Evolutionary conservation across 1,284 basidiomycete species (phyloP), one percentile per base, ranked within the genome.

Genomic region (Leucoagaricus sp.): DNA sequence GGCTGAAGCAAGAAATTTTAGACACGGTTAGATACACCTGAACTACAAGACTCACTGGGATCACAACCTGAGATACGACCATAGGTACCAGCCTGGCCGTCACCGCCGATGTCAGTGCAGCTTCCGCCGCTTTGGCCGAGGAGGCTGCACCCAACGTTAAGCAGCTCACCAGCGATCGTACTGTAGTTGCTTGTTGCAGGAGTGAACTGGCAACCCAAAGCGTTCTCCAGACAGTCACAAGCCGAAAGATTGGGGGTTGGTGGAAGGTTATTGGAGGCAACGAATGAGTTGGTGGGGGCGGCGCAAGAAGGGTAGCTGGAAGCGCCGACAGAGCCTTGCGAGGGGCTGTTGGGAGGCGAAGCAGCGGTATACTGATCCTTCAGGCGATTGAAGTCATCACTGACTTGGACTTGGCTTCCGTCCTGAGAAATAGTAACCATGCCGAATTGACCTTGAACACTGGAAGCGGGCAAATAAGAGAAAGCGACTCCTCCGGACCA

Each of bases 401-500:
- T 79, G 29, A 78, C 75, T 3, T 82, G 85, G 53, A 91, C 87
- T 7, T 83, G 82, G 48, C 67, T 78, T 55, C 81, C 81, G 65
- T 90, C 83, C 29, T 74, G 10, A 0, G 83, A 85, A 61, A 96
- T 80, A 19, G 79, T 89, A 60, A 93, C 88, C 79, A 96, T 91
- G 17, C 93, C 94, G 63, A 93, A 97, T 64, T 90, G 78, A 50
- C 89, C 88, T 55, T 78, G 74, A 15, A 72, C 75, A 61, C 81
- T 83, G 19, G 69, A 61, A 7, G 91, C 91, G 2, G 89, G 87
- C 81, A 96, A 94, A 70, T 92, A 92, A 46, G 86, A 87, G 74
- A 96, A 96, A 1, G 94, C 94, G 41, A 97, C 67, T 49, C 91
- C 94, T 57, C 94, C 94, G 28, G 91, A 94, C 84, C 91, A 96